A percentile compares a stretch with the other conserved stretches of the same genome.
These are phyloP conservation scores for Saitozyma podzolica DNA, from an alignment of 768 basidiomycete genomes.

Conservation along the genomic window DNA sequence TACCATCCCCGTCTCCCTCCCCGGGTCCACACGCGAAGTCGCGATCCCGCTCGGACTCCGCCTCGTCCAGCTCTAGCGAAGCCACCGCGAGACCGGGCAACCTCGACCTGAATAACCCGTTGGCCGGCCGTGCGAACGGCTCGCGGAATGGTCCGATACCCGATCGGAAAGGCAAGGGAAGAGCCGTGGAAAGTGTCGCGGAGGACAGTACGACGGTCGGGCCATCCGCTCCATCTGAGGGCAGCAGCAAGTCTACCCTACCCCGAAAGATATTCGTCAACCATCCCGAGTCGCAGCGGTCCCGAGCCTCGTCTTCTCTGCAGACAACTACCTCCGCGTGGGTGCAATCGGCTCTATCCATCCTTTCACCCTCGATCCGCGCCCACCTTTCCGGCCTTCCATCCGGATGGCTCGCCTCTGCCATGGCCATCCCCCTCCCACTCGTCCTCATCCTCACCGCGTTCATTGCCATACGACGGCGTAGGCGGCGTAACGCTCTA, in stretches of 20 bases:
- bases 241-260: conserved; percentile 1
- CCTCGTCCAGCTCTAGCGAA: conserved; percentile 34
- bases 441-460: not conserved
- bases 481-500: not conserved
- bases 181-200: too few species aligned
- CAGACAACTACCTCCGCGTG: not conserved
- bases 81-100: conserved; percentile 27
- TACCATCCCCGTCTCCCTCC: conserved; percentile 31
- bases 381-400: not conserved
- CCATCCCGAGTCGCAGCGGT: conserved; percentile 3
- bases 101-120: too few species aligned
- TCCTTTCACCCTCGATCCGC: not conserved
- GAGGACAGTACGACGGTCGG: too few species aligned
- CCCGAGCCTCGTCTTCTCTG: not conserved
- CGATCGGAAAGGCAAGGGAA: too few species aligned
- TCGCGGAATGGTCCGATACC: too few species aligned
- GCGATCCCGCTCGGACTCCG: conserved; percentile 7
- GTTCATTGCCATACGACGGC: conserved; percentile 1
- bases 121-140: too few species aligned
- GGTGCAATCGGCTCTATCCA: not conserved
- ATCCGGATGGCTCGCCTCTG: conserved; percentile 4
- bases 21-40: not conserved
- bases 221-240: not conserved
- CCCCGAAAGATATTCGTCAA: conserved; percentile 16
- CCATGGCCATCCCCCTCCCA: conserved; percentile 8